Evolutionary conservation across 1,139 yeast genomes (phyloP), one percentile per base, ranked within the genome.

Genomic region (Yamadazyma sp.): DNA sequence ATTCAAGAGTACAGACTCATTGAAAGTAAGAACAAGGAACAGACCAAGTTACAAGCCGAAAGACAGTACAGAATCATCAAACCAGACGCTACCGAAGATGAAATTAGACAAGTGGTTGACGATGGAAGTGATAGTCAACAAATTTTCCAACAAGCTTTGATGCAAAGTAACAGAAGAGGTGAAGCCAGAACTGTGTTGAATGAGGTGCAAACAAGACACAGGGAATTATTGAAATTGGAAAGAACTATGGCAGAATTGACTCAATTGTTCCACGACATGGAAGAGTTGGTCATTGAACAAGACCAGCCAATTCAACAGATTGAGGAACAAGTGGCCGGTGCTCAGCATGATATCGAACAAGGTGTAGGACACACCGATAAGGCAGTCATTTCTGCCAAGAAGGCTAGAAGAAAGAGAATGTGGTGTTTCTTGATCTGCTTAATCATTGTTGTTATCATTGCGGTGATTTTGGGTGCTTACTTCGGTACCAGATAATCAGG

Each of bases 181-280:
- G 96, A 92, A 66, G 97, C 98, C 37, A 80, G 95, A 62, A 81
- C 96, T 25, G 98, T 95, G 3, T 76, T 92, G 54, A 86, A 88
- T 54, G 98, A 94, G 66, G 98, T 94, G 40, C 97, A 92, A 67
- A 82, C 87, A 33, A 84, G 99, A 70, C 98, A 94, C 70, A 84
- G 87, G 58, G 98, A 92, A 68, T 80, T 94, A 60, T 84, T 88
- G 69, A 87, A 89, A 70, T 85, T 94, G 64, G 97, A 90, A 67
- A 83, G 86, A 67, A 86, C 97, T 42, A 88, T 94, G 87, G 89
- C 94, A 32, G 98, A 92, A 67, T 79, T 92, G 61, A 88, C 96
- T 33, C 95, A 87, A 68, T 78, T 92, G 57, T 89, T 94, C 73
- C 86, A 84, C 56, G 98, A 92, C 61, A 88, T 92, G 95, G 97